These are phyloP conservation scores for Coelastrella sp. DNA, from an alignment of 139 green algal genomes.

Conservation along the genomic window DNA sequence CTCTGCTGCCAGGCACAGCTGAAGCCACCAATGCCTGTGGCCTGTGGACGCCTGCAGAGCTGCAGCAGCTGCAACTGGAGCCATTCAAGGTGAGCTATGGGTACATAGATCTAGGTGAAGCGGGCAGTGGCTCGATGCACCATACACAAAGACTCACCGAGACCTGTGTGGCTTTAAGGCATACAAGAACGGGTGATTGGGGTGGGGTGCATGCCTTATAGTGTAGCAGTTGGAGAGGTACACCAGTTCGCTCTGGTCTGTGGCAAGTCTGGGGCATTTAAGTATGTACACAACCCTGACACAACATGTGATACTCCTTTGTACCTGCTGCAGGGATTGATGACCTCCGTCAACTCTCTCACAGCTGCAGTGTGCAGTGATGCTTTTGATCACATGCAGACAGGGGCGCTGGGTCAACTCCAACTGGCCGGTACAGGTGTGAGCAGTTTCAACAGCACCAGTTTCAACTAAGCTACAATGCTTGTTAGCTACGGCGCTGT, in stretches of 20 bases:
- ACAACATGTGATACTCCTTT: not conserved
- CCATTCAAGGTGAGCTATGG: not conserved
- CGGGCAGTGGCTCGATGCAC: too few relatives aligned
- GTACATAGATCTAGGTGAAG: too few relatives aligned
- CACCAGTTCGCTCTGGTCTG: too few relatives aligned
- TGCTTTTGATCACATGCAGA: not conserved
- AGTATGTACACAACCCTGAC: too few relatives aligned
- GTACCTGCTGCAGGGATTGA: not conserved
- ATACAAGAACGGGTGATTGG: too few relatives aligned
- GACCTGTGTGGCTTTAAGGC: too few relatives aligned
- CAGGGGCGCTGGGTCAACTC: not conserved
- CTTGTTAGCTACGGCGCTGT: too few relatives aligned
- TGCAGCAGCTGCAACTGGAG: constrained; percentile 20
- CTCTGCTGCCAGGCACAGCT: not conserved
- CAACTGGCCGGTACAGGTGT: not conserved
- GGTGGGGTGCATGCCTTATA: too few relatives aligned
- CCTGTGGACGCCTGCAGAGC: not conserved
- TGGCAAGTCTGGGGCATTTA: too few relatives aligned
- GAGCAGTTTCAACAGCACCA: not conserved
- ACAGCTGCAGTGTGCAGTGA: not conserved
- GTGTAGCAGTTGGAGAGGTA: too few relatives aligned
- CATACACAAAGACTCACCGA: too few relatives aligned
- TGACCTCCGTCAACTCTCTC: not conserved
- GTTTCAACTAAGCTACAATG: too few relatives aligned
- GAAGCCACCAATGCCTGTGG: not conserved